Evolutionary conservation across 2,329 filamentous ascomycete species (phyloP), one percentile per base, ranked within the genome.

Genomic region (Fusarium nodosum): DNA sequence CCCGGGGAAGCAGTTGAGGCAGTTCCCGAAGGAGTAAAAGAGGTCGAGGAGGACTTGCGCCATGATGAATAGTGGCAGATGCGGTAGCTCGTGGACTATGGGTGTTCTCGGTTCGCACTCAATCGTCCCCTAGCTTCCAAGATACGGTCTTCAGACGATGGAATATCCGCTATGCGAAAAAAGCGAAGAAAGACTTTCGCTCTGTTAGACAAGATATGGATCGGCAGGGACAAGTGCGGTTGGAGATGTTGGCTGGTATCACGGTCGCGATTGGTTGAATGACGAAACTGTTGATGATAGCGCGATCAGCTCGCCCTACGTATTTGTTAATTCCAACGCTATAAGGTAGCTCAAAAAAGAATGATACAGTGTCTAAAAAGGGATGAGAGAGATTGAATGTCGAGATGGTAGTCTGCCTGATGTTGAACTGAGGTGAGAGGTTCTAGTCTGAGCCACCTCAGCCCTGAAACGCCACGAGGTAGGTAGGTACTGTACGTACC

Each of bases 1-100:
- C 74, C 93, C 93, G 16, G 96, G 95, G 78, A 99, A 98, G 84
- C 96, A 99, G 81, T 91, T 95, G 81, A 98, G 90, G 85, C 95
- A 98, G 82, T 94, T 97, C 69, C 93, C 94, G 66, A 99, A 87
- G 64, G 94, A 97, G 80, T 96, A 97, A 72, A 98, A 84, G 36
- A 97, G 85, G 79, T 98, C 96, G 71, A 95, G 88, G 66, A 98
- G 85, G 78, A 97, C 91, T 80, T 94, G 91, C 77, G 92, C 89
- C 93, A 95, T 95, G 76, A 68, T 70, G 54, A 48, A 50, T 50
- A 26, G 36, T 45, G 15, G 36, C 52, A 28, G 50, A 26, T 56
- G 36, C 53, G 31, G 26, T 50, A 36, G 54, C 41, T 50, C 30
- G 31, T 58, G 41, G 41, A 45, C 30, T 55, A 10, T 22, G 6